phyloP scores from a whole-genome alignment of 768 basidiomycete species.

The Guyanaporus albipodus region DNA sequence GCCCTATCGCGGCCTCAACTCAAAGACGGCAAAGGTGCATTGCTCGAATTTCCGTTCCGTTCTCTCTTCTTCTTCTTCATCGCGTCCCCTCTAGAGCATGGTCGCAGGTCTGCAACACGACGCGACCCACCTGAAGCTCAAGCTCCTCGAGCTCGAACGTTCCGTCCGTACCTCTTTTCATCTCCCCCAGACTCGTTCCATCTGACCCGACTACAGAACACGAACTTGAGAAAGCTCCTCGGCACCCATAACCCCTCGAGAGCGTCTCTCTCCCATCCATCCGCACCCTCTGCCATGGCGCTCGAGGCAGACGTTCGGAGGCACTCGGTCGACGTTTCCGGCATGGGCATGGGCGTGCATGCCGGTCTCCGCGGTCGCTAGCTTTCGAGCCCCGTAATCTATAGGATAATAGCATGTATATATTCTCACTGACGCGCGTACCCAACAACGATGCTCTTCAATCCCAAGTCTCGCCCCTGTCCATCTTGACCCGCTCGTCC shows the following conservation, averaged over 20 bases:
- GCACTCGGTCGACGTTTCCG: slow-evolving; percentile 31
- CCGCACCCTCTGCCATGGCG: slow-evolving; percentile 24
- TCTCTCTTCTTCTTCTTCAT: not conserved
- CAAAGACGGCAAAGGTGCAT: slow-evolving; percentile 67
- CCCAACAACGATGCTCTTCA: slow-evolving; percentile 24
- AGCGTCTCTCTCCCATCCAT: slow-evolving; percentile 18
- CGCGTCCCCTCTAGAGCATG: slow-evolving; percentile 52
- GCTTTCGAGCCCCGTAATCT: slow-evolving; percentile 13
- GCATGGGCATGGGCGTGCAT: slow-evolving; percentile 30
- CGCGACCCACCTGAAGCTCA: slow-evolving; percentile 52
- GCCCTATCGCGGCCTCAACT: slow-evolving; percentile 66
- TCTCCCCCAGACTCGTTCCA: not conserved
- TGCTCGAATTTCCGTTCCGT: not conserved
- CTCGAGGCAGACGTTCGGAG: slow-evolving; percentile 34
- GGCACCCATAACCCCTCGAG: slow-evolving; percentile 22
- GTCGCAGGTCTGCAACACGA: slow-evolving; percentile 69
- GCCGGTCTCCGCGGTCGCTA: slow-evolving; percentile 3
- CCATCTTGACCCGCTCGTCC: slow-evolving; percentile 61
- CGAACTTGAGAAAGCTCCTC: slow-evolving; percentile 31
- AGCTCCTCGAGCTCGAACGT: slow-evolving; percentile 65
- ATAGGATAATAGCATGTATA: slow-evolving; percentile 21
- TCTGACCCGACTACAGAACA: slow-evolving; percentile 19
- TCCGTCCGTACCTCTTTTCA: slow-evolving; percentile 39
- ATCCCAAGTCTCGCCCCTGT: slow-evolving; percentile 59
- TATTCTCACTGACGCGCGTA: slow-evolving; percentile 5